Conservation (phyloP, 345 rosid species). For the Aurinia saxatilis region DNA sequence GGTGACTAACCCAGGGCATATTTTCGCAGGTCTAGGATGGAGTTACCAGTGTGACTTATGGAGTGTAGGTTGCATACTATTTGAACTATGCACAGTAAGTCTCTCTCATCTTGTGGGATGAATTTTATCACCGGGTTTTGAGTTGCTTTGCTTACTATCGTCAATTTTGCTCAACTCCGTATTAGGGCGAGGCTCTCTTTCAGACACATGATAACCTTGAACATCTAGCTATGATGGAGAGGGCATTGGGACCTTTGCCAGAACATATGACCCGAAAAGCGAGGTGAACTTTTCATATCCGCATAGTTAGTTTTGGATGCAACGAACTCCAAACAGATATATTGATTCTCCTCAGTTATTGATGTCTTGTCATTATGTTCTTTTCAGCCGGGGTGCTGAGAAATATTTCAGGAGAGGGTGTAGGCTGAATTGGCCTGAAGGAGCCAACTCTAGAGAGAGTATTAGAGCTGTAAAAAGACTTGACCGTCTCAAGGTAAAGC, state of each 20-base stretch:
- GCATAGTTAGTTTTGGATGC: background rate
- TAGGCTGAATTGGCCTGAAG: constrained; percentile 82
- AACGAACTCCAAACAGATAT: background rate
- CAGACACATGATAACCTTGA: constrained; percentile 85
- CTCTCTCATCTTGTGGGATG: background rate
- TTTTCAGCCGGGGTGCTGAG: constrained; percentile 58
- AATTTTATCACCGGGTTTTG: background rate
- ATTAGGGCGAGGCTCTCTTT: constrained; percentile 71
- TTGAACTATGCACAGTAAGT: constrained; percentile 67
- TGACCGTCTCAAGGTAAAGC: constrained; percentile 44
- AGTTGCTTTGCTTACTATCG: background rate
- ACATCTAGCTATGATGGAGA: constrained; percentile 85
- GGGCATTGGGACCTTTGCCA: constrained; percentile 63
- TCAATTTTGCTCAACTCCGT: background rate
- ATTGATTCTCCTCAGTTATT: background rate
- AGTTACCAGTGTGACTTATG: constrained; percentile 81
- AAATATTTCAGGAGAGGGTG: constrained; percentile 61
- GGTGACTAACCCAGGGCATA: constrained; percentile 2
- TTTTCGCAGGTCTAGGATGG: constrained; percentile 73
- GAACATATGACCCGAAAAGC: constrained; percentile 53
- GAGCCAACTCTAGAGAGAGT: constrained; percentile 74
- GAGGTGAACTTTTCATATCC: constrained; percentile 26
- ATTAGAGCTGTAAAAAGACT: constrained; percentile 80
- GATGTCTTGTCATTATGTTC: background rate
- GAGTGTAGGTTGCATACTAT: constrained; percentile 79